Evolutionary conservation across 2,329 filamentous ascomycete species (phyloP).

Genomic region (Akanthomyces lecanii): DNA sequence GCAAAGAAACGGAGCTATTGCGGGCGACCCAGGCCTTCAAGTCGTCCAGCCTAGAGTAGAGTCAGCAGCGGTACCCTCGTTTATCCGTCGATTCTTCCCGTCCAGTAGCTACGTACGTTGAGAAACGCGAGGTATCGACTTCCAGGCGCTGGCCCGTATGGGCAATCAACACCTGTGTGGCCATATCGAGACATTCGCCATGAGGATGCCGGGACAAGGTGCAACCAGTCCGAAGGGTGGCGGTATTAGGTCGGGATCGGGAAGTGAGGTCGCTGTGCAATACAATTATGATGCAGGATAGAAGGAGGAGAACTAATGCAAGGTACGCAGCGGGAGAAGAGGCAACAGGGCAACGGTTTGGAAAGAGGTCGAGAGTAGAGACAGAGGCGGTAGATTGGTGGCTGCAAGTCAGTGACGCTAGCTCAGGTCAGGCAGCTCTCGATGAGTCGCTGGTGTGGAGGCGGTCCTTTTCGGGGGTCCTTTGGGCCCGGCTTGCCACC

Average conservation of each 20-base stretch:
- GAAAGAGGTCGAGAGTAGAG: neutral
- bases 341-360: neutral
- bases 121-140: slow-evolving; percentile 71
- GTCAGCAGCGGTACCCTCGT: slow-evolving; percentile 20
- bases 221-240: slow-evolving; percentile 18
- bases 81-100: neutral
- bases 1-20: slow-evolving; percentile 66
- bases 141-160: slow-evolving; percentile 85
- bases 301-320: neutral
- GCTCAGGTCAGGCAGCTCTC: slow-evolving; percentile 14
- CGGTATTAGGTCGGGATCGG: slow-evolving; percentile 16
- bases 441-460: slow-evolving; percentile 1
- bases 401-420: slow-evolving; percentile 15
- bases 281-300: neutral
- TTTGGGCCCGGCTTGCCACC: neutral
- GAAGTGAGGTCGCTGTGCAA: neutral
- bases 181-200: slow-evolving; percentile 65
- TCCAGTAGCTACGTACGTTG: slow-evolving; percentile 51
- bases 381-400: slow-evolving; percentile 10
- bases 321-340: neutral
- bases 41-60: slow-evolving; percentile 64
- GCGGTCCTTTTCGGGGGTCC: neutral
- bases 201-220: slow-evolving; percentile 27
- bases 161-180: slow-evolving; percentile 85
- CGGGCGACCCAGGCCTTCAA: slow-evolving; percentile 77